Conservation (phyloP, 2,329 filamentous ascomycete genomes). For the Corynespora cassiicola region DNA sequence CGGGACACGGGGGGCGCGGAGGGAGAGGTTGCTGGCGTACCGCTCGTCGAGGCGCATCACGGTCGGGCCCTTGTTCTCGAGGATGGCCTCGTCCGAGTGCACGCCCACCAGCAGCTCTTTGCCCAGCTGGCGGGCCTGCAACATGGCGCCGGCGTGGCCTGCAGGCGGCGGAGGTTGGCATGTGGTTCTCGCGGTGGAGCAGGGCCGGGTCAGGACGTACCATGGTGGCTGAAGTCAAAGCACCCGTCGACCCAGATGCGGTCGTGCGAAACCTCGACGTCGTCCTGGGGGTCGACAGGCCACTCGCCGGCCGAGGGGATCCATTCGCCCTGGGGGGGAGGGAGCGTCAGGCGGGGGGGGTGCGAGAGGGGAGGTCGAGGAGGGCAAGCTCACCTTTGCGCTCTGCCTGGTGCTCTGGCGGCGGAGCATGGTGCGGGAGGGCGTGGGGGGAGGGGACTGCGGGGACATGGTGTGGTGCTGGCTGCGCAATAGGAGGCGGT, state of each 20-base stretch:
- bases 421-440: conserved; percentile 33
- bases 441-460: conserved; percentile 4
- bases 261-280: conserved; percentile 65
- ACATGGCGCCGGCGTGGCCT: conserved; percentile 96
- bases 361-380: conserved; percentile 1
- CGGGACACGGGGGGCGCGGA: background rate
- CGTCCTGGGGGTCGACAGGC: conserved; percentile 70
- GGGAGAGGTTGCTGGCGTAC: conserved; percentile 48
- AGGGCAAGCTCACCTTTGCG: conserved; percentile 33
- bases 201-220: conserved; percentile 52
- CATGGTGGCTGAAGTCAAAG: conserved; percentile 99
- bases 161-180: conserved; percentile 20
- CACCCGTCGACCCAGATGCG: conserved; percentile 98
- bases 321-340: conserved; percentile 37
- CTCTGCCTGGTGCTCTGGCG: conserved; percentile 47
- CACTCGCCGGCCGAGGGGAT: conserved; percentile 63
- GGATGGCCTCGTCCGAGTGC: conserved; percentile 93
- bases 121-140: conserved; percentile 92
- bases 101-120: conserved; percentile 89
- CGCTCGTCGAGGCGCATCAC: conserved; percentile 95
- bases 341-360: conserved; percentile 5
- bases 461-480: background rate
- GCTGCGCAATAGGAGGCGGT: conserved; percentile 1
- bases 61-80: conserved; percentile 96
- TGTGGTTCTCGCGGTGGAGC: conserved; percentile 5